Evolutionary conservation across 164 flowering plant genomes (phyloP).

Genomic region (Magnolia sinica): DNA sequence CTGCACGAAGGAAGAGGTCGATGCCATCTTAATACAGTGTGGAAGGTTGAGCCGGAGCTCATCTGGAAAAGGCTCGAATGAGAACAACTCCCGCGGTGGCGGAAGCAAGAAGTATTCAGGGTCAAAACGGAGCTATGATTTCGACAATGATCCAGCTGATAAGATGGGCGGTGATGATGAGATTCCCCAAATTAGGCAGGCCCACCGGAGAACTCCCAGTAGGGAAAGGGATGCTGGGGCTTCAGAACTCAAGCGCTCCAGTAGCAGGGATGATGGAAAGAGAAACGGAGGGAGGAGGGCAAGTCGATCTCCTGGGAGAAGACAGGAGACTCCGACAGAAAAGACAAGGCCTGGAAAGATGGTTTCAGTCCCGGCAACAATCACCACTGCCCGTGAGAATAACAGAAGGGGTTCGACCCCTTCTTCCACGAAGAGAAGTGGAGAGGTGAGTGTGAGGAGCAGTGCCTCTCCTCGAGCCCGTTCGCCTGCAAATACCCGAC

Average conservation of each 20-base stretch:
- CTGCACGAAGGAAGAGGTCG: constrained; percentile 90
- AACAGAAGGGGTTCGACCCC: constrained; percentile 26
- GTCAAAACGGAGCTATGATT: constrained; percentile 81
- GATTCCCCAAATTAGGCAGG: constrained; percentile 19
- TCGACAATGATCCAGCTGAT: constrained; percentile 34
- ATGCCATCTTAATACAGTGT: constrained; percentile 87
- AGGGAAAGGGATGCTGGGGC: constrained; percentile 51
- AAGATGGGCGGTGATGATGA: constrained; percentile 12
- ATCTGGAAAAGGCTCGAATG: constrained; percentile 39
- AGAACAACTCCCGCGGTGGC: constrained; percentile 4
- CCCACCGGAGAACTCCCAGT: constrained; percentile 70
- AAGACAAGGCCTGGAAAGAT: constrained; percentile 57
- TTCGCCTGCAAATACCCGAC: constrained; percentile 50
- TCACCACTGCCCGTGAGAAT: constrained; percentile 11
- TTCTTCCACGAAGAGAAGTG: constrained; percentile 44
- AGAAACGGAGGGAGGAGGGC: constrained; percentile 49
- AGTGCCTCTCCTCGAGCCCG: constrained; percentile 73
- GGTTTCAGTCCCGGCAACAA: constrained; percentile 77
- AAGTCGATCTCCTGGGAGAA: constrained; percentile 78
- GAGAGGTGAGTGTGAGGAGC: constrained; percentile 28
- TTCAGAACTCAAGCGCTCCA: constrained; percentile 45
- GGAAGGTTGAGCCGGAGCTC: constrained; percentile 92
- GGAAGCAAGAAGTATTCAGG: constrained; percentile 58
- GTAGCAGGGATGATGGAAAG: constrained; percentile 55
- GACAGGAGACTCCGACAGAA: constrained; percentile 44